Conservation (phyloP, 2,329 filamentous ascomycete genomes). For the Chaetomiaceae sp. region DNA sequence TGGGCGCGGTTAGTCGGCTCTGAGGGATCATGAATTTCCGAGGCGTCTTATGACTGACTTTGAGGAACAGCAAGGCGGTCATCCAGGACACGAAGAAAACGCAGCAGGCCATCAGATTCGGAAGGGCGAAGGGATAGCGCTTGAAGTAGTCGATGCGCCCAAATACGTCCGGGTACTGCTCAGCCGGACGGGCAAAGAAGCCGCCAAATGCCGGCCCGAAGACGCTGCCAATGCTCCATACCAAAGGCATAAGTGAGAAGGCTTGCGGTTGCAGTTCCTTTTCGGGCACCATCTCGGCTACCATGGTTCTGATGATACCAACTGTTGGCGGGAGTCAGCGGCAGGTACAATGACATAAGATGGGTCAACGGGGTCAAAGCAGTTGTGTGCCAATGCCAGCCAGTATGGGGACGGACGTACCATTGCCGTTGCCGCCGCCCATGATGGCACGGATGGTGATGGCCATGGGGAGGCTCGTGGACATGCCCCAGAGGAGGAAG, state of each 20-base stretch:
- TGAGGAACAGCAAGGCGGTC: conserved; percentile 71
- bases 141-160: conserved; percentile 61
- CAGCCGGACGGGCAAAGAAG: conserved; percentile 72
- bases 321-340: conserved; percentile 40
- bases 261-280: conserved; percentile 80
- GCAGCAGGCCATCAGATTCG: conserved; percentile 69
- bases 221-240: conserved; percentile 80
- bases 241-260: conserved; percentile 89
- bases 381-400: neutral
- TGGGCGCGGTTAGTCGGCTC: conserved; percentile 26
- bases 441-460: conserved; percentile 70
- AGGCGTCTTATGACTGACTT: conserved; percentile 37
- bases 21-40: neutral
- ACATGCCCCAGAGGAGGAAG: conserved; percentile 78
- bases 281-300: conserved; percentile 86
- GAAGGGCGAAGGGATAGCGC: conserved; percentile 73
- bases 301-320: conserved; percentile 87
- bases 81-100: conserved; percentile 75
- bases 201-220: conserved; percentile 86
- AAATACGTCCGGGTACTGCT: conserved; percentile 67
- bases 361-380: too few species aligned
- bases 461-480: conserved; percentile 71
- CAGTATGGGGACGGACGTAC: conserved; percentile 32
- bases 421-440: conserved; percentile 81
- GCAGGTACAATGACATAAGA: neutral